phyloP scores from a whole-genome alignment of 148 eudicot genomes.

The Nepenthes gracilis region DNA sequence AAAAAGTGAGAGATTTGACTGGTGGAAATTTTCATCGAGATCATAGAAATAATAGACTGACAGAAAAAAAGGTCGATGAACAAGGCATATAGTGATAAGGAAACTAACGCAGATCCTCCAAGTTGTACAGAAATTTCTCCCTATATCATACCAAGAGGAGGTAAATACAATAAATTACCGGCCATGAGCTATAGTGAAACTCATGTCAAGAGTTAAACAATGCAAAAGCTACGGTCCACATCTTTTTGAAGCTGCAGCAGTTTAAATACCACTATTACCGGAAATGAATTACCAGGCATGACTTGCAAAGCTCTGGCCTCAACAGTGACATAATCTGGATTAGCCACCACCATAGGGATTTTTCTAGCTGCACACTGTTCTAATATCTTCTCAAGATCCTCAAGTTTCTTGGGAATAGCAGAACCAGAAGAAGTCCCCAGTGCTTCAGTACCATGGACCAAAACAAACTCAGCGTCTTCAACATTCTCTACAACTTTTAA shows the following conservation, averaged over 20 bases:
- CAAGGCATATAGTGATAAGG: too few relatives aligned
- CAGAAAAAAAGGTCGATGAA: too few relatives aligned
- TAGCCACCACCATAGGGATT: constrained; percentile 95
- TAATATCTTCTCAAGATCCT: constrained; percentile 68
- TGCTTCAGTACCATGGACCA: constrained; percentile 96
- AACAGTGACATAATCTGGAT: constrained; percentile 95
- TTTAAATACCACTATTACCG: background rate
- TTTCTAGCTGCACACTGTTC: constrained; percentile 54
- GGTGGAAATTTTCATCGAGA: too few relatives aligned
- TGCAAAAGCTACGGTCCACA: background rate
- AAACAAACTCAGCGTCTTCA: constrained; percentile 81
- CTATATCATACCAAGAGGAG: too few relatives aligned
- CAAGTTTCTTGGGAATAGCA: constrained; percentile 44
- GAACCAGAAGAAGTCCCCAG: constrained; percentile 69
- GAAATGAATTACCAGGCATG: constrained; percentile 69
- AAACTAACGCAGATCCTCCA: too few relatives aligned
- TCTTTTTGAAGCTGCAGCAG: background rate
- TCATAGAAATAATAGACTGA: too few relatives aligned
- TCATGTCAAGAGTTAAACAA: background rate
- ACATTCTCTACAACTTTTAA: constrained; percentile 75
- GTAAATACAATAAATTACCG: too few relatives aligned
- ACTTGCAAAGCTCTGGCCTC: constrained; percentile 81
- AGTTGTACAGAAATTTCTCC: too few relatives aligned
- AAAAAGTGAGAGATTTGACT: too few relatives aligned
- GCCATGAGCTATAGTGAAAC: too few relatives aligned